Conservation (phyloP, 1,139 yeast species). For the Candida sanyaensis region DNA sequence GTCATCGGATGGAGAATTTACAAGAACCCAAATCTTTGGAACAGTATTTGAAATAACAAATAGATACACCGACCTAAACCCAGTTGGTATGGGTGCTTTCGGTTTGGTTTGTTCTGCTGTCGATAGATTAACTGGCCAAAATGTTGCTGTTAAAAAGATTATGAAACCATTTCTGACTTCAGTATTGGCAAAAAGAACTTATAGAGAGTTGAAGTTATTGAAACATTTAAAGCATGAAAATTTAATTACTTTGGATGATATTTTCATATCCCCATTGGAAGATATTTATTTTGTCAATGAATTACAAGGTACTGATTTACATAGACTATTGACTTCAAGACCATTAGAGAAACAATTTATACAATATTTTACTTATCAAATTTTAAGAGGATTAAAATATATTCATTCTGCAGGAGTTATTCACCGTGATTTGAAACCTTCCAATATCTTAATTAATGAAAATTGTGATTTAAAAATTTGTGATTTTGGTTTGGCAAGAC, state of each 20-base stretch:
- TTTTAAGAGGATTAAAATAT: constrained; percentile 87
- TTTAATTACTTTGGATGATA: constrained; percentile 89
- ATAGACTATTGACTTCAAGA: constrained; percentile 84
- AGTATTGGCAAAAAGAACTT: constrained; percentile 93
- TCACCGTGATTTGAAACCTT: constrained; percentile 92
- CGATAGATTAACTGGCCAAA: constrained; percentile 87
- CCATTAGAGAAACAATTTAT: constrained; percentile 96
- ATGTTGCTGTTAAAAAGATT: constrained; percentile 95
- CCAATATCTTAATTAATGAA: constrained; percentile 89
- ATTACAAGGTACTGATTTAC: constrained; percentile 94
- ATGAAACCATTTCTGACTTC: constrained; percentile 97
- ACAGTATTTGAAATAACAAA: constrained; percentile 93
- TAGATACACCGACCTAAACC: constrained; percentile 87
- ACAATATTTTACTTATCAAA: constrained; percentile 94
- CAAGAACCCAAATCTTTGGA: constrained; percentile 69
- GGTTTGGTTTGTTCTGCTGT: constrained; percentile 97
- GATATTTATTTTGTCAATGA: constrained; percentile 98
- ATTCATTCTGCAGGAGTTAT: constrained; percentile 98
- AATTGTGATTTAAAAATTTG: constrained; percentile 96
- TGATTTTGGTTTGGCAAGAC: constrained; percentile 95
- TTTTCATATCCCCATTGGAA: constrained; percentile 90
- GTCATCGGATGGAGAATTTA: constrained; percentile 48
- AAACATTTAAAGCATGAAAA: constrained; percentile 95
- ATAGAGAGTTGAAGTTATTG: constrained; percentile 88
- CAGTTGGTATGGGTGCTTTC: constrained; percentile 99